Evolutionary conservation across 73 alveolate genomes (phyloP).

Genomic region (Stentor roeselii): DNA sequence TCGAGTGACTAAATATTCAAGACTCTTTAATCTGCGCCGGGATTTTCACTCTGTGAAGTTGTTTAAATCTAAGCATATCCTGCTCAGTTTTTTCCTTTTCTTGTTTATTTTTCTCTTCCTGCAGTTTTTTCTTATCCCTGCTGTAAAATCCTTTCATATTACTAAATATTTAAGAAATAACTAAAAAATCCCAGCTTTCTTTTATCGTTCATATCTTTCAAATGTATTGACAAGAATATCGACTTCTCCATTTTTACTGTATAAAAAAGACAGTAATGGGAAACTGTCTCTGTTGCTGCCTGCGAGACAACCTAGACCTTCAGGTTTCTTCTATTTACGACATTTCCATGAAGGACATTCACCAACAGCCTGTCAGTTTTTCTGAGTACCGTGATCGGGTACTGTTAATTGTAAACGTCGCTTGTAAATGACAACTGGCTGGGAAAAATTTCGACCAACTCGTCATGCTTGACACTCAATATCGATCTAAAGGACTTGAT

Average conservation of each 20-base stretch:
- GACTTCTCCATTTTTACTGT: not conserved
- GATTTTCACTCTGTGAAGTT: not conserved
- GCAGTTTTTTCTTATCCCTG: not conserved
- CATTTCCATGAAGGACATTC: not conserved
- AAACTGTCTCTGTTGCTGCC: not conserved
- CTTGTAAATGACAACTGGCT: conserved; percentile 47
- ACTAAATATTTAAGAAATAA: no score
- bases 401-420: conserved; percentile 46
- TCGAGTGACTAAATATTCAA: not conserved
- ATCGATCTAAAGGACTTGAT: conserved; percentile 62
- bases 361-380: conserved; percentile 8
- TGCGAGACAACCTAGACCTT: not conserved
- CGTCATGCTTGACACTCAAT: conserved; percentile 50
- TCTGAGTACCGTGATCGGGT: not conserved
- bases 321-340: not conserved
- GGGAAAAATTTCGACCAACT: conserved; percentile 36
- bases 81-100: not conserved
- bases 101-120: not conserved
- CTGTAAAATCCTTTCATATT: not conserved
- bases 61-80: not conserved
- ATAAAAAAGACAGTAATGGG: not conserved
- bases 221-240: not conserved
- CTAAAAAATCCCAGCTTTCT: not conserved
- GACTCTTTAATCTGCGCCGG: not conserved
- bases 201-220: not conserved